Evolutionary conservation across 306 rosid genomes (phyloP).

Genomic region (Cucurbita moschata): DNA sequence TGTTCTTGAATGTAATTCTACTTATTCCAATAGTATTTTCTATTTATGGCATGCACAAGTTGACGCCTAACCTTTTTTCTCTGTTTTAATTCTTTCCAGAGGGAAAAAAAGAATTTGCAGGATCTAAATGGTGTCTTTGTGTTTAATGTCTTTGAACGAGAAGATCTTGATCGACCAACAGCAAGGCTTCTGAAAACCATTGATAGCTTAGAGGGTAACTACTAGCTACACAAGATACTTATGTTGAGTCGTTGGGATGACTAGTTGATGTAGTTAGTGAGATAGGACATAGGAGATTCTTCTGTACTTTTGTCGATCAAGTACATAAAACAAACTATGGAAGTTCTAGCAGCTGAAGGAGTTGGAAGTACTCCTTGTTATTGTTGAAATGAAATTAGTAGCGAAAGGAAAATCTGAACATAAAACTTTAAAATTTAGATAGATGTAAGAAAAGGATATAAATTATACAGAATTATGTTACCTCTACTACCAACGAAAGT

Average conservation of each 20-base stretch:
- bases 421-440: background rate
- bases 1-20: background rate
- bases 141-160: conserved; percentile 61
- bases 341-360: no score
- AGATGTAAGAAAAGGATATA: background rate
- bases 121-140: conserved; percentile 60
- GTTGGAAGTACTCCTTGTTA: no score
- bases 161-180: conserved; percentile 69
- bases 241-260: background rate
- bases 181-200: conserved; percentile 75
- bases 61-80: background rate
- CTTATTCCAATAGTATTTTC: background rate
- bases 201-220: conserved; percentile 49
- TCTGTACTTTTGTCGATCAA: background rate
- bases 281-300: background rate
- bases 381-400: background rate
- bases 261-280: background rate
- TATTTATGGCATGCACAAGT: background rate
- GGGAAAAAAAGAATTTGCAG: conserved; percentile 72
- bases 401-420: background rate
- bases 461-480: background rate
- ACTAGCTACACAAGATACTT: conserved; percentile 12
- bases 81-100: conserved; percentile 27
- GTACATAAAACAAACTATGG: no score
- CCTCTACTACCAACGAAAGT: background rate